Conservation (phyloP, 2,329 filamentous ascomycete genomes). For the Incumbomyces delicatus region DNA sequence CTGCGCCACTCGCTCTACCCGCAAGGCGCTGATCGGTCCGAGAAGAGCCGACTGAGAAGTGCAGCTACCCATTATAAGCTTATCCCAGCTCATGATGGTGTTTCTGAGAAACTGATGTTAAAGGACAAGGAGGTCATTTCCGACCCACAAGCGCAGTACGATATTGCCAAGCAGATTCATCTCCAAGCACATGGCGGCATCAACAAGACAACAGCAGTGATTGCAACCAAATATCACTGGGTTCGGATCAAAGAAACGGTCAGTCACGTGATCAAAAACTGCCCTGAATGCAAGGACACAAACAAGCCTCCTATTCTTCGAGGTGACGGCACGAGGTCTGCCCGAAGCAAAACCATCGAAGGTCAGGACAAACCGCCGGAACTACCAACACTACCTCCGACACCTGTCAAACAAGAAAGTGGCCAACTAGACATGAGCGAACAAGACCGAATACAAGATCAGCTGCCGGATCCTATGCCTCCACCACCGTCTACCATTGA, state of each 20-base stretch:
- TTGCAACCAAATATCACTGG: constrained; percentile 94
- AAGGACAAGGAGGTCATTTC: constrained; percentile 97
- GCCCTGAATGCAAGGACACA: constrained; percentile 75
- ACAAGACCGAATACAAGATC: neutral
- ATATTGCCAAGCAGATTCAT: constrained; percentile 73
- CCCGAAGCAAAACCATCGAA: constrained; percentile 20
- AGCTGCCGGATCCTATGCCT: constrained; percentile 4
- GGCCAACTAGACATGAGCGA: neutral
- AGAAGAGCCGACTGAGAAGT: constrained; percentile 88
- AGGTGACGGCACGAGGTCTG: constrained; percentile 20
- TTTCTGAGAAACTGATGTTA: constrained; percentile 72
- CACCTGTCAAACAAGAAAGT: constrained; percentile 8
- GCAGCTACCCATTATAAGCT: constrained; percentile 94
- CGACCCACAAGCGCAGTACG: constrained; percentile 80
- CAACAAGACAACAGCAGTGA: constrained; percentile 93
- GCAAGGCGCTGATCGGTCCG: constrained; percentile 80
- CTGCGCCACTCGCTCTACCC: constrained; percentile 92
- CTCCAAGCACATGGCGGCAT: constrained; percentile 74
- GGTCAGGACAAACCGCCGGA: constrained; percentile 9
- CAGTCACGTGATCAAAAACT: constrained; percentile 86
- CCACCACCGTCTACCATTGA: neutral
- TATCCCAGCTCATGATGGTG: constrained; percentile 39
- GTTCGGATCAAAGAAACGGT: constrained; percentile 97
- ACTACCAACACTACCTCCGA: constrained; percentile 5
- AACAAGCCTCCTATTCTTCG: constrained; percentile 45